These are phyloP conservation scores for Halenospora varia DNA, from an alignment of 495 filamentous ascomycete species.

Conservation along the genomic window DNA sequence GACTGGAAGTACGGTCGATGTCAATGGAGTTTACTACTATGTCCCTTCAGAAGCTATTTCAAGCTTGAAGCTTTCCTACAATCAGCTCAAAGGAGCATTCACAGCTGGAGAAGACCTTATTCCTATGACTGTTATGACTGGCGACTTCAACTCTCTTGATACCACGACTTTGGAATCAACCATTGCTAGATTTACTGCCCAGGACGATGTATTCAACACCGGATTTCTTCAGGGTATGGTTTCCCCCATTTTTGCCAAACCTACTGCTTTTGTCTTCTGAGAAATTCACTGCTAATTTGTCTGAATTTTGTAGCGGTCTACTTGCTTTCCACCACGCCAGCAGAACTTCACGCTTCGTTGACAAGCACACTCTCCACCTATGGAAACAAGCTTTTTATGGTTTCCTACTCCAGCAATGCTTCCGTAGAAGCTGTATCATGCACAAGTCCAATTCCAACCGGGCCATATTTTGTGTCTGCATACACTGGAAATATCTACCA, in stretches of 20 bases:
- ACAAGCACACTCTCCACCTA: neutral
- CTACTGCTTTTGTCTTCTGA: neutral
- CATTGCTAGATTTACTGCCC: neutral
- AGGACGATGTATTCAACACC: conserved; percentile 3
- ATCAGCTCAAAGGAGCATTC: neutral
- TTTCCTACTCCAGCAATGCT: neutral
- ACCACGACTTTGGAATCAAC: neutral
- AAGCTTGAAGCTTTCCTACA: neutral
- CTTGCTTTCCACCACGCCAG: neutral
- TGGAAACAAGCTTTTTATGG: neutral
- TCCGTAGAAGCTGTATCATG: neutral
- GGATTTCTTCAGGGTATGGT: conserved; percentile 22
- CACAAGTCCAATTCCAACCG: conserved; percentile 3
- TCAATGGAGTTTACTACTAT: conserved; percentile 24
- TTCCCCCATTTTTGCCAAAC: neutral
- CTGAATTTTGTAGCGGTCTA: neutral
- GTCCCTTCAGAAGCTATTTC: conserved; percentile 10
- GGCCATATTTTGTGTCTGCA: conserved; percentile 36
- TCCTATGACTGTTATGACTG: neutral
- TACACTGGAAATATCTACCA: conserved; percentile 34
- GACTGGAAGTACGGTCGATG: conserved; percentile 12
- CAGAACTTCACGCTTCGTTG: neutral
- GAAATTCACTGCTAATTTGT: too few relatives aligned
- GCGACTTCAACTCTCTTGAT: neutral
- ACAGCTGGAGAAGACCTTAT: neutral